Evolutionary conservation across 306 rosid genomes (phyloP), one percentile per base, ranked within the genome.

Genomic region (Canavalia gladiata): DNA sequence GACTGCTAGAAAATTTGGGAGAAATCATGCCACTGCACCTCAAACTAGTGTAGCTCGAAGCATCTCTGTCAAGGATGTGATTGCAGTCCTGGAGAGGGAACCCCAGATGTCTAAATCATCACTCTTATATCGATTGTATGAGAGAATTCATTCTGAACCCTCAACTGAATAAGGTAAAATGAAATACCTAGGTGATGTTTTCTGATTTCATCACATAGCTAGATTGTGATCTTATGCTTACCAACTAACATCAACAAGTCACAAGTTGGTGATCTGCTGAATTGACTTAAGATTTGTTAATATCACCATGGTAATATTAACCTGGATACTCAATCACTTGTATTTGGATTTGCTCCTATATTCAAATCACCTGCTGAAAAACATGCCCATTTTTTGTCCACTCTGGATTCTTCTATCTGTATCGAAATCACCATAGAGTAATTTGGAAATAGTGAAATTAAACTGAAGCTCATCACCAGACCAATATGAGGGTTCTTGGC

Each of bases 11-110:
- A 93, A 90, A 77, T 74, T 58, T 72, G 97, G 94, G 83, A 90
- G 86, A 84, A 91, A 80, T 69, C 94, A 92, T 71, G 85, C 13
- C 51, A 59, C 62, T 2, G 71, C 68, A 57, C 63, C 86, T 60
- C 97, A 95, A 56, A 66, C 86, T 35, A 83, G 76, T 77, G 87
- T 90, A 74, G 91, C 83, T 69, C 91, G 93, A 13, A 90, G 87
- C 76, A 88, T 95, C 72, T 86, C 91, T 58, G 83, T 93, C 34
- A 91, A 89, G 89, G 99, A 95, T 82, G 95, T 93, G 64, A 91
- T 95, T 82, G 91, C 94, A 30, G 97, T 86, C 57, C 90, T 95
- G 74, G 97, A 91, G 88, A 93, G 97, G 85, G 99, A 95, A 80
- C 97, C 97, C 35, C 97, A 91, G 78, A 93, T 95, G 99, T 88